Evolutionary conservation across 441 rosid species (phyloP).

Genomic region (Arabidopsis lyrata): DNA sequence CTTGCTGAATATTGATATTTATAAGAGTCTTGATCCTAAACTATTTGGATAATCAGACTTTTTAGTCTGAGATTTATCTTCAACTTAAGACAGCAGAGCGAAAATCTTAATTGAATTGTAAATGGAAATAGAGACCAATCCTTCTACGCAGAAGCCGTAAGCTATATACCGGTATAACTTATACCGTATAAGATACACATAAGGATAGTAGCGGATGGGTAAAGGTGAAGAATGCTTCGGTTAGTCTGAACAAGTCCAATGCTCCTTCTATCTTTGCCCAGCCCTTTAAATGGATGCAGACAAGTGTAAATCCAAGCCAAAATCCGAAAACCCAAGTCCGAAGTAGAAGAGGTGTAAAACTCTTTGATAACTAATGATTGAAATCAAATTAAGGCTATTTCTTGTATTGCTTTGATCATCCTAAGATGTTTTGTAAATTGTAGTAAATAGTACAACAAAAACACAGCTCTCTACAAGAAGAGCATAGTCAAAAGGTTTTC

Average conservation of each 20-base stretch:
- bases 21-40: not conserved
- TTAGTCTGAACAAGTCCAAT: not conserved
- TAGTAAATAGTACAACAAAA: constrained; percentile 13
- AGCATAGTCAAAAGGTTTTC: not conserved
- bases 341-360: not conserved
- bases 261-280: not conserved
- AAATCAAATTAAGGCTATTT: not conserved
- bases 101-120: not conserved
- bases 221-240: not conserved
- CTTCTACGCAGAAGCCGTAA: not conserved
- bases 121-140: not conserved
- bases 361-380: not conserved
- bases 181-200: not conserved
- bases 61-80: not conserved
- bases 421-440: not conserved
- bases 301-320: not conserved
- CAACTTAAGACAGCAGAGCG: not conserved
- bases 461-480: constrained; percentile 14
- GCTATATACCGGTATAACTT: not conserved
- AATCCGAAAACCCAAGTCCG: not conserved
- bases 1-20: not conserved
- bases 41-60: not conserved
- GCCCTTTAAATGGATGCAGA: constrained; percentile 3
- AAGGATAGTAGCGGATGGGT: not conserved
- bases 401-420: not conserved